Evolutionary conservation across 768 basidiomycete genomes (phyloP).

Genomic region (Leccinum fibrillosum): DNA sequence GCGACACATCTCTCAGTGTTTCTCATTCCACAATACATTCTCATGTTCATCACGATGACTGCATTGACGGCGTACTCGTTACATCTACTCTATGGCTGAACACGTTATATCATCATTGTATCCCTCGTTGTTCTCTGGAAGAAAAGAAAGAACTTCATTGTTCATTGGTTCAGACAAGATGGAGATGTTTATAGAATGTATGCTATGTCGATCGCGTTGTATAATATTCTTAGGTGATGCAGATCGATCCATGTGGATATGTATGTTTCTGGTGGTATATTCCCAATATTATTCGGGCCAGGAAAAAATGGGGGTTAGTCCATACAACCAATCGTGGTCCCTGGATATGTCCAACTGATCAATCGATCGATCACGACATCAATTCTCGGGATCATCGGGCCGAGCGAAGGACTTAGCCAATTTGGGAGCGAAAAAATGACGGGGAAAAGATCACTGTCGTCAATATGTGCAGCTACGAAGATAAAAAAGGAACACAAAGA

Average conservation of each 20-base stretch:
- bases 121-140: not conserved
- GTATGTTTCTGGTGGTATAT: not conserved
- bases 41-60: slow-evolving; percentile 39
- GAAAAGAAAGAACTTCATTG: too few relatives aligned
- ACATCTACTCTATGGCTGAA: slow-evolving; percentile 33
- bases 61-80: slow-evolving; percentile 37
- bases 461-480: not conserved
- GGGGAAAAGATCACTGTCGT: not conserved
- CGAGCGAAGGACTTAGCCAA: not conserved
- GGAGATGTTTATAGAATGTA: not conserved
- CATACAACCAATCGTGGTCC: not conserved
- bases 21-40: slow-evolving; percentile 53
- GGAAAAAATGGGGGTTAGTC: not conserved
- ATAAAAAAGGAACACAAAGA: not conserved
- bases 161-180: not conserved
- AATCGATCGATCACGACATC: not conserved
- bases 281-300: not conserved
- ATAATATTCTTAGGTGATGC: not conserved
- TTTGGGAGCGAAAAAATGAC: not conserved
- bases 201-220: not conserved
- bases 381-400: not conserved
- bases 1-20: slow-evolving; percentile 62
- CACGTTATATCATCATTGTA: not conserved
- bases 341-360: not conserved
- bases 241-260: not conserved